Conservation (phyloP, 805 yeast genomes). For the Zygosaccharomyces kombuchaensis region DNA sequence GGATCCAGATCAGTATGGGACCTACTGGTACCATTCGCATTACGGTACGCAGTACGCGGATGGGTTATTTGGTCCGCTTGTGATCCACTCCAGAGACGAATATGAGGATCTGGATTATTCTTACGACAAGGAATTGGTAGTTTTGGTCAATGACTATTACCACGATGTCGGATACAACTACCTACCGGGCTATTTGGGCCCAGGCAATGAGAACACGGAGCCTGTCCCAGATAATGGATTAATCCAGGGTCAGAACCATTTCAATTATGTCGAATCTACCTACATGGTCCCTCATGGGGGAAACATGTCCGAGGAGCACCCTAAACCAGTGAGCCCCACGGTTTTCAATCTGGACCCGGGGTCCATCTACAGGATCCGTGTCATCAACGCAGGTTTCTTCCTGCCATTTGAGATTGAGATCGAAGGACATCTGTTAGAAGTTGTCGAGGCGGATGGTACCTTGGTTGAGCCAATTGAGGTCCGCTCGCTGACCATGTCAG, state of each 20-base stretch:
- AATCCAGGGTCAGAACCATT: conserved; percentile 38
- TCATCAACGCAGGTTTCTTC: conserved; percentile 49
- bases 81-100: conserved; percentile 41
- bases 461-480: conserved; percentile 43
- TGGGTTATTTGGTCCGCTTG: conserved; percentile 48
- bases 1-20: conserved; percentile 42
- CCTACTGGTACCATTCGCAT: conserved; percentile 57
- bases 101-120: conserved; percentile 34
- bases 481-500: conserved; percentile 45
- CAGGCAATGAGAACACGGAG: conserved; percentile 45
- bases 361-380: conserved; percentile 43
- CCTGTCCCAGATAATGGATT: conserved; percentile 47
- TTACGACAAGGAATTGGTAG: conserved; percentile 47
- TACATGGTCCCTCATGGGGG: conserved; percentile 19
- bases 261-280: conserved; percentile 27
- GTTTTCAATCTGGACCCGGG: conserved; percentile 38
- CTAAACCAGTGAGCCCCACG: conserved; percentile 10
- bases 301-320: conserved; percentile 25
- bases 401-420: conserved; percentile 46
- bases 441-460: conserved; percentile 53
- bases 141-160: conserved; percentile 48
- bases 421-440: conserved; percentile 47
- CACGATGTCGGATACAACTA: conserved; percentile 33
- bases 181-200: conserved; percentile 37
- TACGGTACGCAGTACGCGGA: conserved; percentile 44